These are phyloP conservation scores for Euphorbia tirucalli DNA, from an alignment of 345 rosid genomes.

Conservation along the genomic window DNA sequence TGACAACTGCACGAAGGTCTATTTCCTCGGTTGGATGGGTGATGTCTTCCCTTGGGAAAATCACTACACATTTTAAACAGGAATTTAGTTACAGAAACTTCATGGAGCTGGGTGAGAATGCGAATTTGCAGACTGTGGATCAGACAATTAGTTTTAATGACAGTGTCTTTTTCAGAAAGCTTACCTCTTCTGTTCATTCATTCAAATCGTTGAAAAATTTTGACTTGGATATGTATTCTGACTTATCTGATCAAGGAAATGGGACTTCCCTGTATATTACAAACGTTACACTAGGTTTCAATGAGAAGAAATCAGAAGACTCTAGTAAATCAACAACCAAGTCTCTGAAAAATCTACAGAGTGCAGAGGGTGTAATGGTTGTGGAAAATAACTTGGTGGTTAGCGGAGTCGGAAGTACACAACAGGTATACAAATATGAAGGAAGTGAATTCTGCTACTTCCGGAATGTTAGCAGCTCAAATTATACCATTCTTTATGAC, in stretches of 20 bases:
- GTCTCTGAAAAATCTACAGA: slow-evolving; percentile 55
- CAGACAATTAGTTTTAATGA: slow-evolving; percentile 59
- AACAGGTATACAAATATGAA: slow-evolving; percentile 50
- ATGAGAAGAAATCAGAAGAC: slow-evolving; percentile 44
- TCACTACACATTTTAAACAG: slow-evolving; percentile 51
- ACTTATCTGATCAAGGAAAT: slow-evolving; percentile 35
- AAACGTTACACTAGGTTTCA: slow-evolving; percentile 54
- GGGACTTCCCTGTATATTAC: slow-evolving; percentile 29
- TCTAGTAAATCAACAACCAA: slow-evolving; percentile 18
- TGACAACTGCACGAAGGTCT: slow-evolving; percentile 47
- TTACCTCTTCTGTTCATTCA: slow-evolving; percentile 19
- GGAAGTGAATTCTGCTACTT: slow-evolving; percentile 58
- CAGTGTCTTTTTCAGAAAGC: slow-evolving; percentile 34
- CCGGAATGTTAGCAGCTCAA: slow-evolving; percentile 72
- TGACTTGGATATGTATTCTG: slow-evolving; percentile 38
- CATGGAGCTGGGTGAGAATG: slow-evolving; percentile 54
- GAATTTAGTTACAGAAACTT: slow-evolving; percentile 48
- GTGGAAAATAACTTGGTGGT: slow-evolving; percentile 49
- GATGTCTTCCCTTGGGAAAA: slow-evolving; percentile 57
- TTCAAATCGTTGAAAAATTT: slow-evolving; percentile 49
- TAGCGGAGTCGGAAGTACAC: slow-evolving; percentile 48
- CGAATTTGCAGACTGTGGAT: slow-evolving; percentile 52
- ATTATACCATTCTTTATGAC: slow-evolving; percentile 57
- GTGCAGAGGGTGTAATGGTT: slow-evolving; percentile 44
- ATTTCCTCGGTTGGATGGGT: slow-evolving; percentile 60